phyloP scores from a whole-genome alignment of 305 asterid species.

The Vinca major region DNA sequence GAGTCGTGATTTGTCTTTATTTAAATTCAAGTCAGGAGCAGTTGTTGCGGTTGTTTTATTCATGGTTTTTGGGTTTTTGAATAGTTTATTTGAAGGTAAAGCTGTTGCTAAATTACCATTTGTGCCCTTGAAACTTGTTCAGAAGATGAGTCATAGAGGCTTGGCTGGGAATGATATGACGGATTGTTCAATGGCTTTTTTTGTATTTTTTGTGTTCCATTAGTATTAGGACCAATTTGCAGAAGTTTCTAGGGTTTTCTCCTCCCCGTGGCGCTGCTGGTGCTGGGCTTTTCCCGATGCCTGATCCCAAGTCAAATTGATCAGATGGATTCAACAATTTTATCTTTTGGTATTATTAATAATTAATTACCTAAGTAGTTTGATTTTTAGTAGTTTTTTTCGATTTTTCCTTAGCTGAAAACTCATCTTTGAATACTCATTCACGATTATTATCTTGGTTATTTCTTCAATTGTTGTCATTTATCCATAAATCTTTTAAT shows the following conservation, averaged over 20 bases:
- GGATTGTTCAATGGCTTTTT: conserved; percentile 97
- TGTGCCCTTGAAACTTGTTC: conserved; percentile 61
- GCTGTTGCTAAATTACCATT: conserved; percentile 87
- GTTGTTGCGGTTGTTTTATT: conserved; percentile 83
- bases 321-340: conserved; percentile 5
- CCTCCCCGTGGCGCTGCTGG: conserved; percentile 98
- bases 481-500: not conserved
- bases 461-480: not conserved
- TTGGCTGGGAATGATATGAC: conserved; percentile 83
- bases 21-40: conserved; percentile 91
- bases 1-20: conserved; percentile 77
- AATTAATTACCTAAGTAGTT: too few species aligned
- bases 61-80: conserved; percentile 71
- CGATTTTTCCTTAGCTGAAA: not conserved
- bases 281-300: conserved; percentile 78
- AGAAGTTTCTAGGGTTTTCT: conserved; percentile 89
- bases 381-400: not conserved
- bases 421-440: not conserved
- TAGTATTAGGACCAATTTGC: conserved; percentile 85
- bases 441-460: not conserved
- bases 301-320: conserved; percentile 70
- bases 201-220: conserved; percentile 76
- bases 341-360: conserved; percentile 8
- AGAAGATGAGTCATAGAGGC: conserved; percentile 98
- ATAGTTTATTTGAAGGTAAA: conserved; percentile 72